These are phyloP conservation scores for Komagataella ulmi DNA, from an alignment of 805 yeast species.

Conservation along the genomic window DNA sequence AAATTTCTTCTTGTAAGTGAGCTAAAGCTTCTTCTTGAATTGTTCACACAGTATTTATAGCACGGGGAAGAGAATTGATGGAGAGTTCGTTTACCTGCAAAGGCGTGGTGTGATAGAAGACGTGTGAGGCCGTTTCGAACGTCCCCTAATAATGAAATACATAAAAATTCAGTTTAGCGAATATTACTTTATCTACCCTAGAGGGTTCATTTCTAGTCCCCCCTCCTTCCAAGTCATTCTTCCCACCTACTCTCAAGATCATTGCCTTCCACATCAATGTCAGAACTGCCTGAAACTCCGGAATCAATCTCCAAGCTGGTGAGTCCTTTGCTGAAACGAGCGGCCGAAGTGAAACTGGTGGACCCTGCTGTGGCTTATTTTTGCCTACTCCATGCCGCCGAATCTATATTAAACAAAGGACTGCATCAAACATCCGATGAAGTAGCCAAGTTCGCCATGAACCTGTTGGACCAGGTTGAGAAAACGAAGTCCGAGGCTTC, in stretches of 20 bases:
- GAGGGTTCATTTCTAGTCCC: background rate
- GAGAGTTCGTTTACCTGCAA: background rate
- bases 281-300: slow-evolving; percentile 9
- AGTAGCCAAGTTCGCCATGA: slow-evolving; percentile 45
- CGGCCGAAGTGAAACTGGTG: slow-evolving; percentile 38
- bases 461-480: slow-evolving; percentile 64
- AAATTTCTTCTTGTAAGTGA: background rate
- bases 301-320: slow-evolving; percentile 20
- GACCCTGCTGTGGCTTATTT: slow-evolving; percentile 66
- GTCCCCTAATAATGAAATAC: background rate
- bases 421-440: slow-evolving; percentile 44
- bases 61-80: background rate
- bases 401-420: slow-evolving; percentile 47
- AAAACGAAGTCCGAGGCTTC: slow-evolving; percentile 25
- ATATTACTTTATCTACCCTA: no score
- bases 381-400: slow-evolving; percentile 61
- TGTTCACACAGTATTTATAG: background rate
- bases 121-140: background rate
- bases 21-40: background rate
- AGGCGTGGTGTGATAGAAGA: background rate
- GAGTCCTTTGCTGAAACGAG: slow-evolving; percentile 35
- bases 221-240: background rate
- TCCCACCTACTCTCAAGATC: background rate
- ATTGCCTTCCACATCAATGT: background rate
- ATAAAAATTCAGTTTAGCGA: background rate